These are phyloP conservation scores for Candida fluviatilis DNA, from an alignment of 805 yeast genomes.

Conservation along the genomic window DNA sequence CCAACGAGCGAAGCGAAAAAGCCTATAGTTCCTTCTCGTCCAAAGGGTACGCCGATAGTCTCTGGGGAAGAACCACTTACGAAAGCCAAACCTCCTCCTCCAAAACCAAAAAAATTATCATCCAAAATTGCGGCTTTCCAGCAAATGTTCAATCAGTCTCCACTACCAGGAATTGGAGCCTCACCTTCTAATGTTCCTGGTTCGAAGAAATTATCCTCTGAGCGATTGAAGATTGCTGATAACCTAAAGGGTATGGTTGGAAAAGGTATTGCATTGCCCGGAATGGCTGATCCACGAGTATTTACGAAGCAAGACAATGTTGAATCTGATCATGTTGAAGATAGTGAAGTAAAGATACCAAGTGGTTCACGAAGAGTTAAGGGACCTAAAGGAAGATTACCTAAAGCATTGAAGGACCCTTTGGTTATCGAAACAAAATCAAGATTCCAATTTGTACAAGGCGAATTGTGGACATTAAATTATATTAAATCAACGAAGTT, in stretches of 20 bases:
- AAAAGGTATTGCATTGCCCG: constrained; percentile 47
- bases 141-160: constrained; percentile 26
- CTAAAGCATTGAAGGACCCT: constrained; percentile 48
- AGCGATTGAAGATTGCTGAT: constrained; percentile 48
- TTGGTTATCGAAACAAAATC: constrained; percentile 30
- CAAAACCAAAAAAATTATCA: constrained; percentile 73
- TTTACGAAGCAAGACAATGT: constrained; percentile 7
- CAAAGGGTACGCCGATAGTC: constrained; percentile 1
- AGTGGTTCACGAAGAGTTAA: constrained; percentile 50
- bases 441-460: constrained; percentile 27
- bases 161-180: constrained; percentile 13
- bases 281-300: constrained; percentile 45
- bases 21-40: constrained; percentile 8
- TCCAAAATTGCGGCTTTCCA: constrained; percentile 80
- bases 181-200: constrained; percentile 3
- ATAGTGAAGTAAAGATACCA: constrained; percentile 6
- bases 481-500: constrained; percentile 3
- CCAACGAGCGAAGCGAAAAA: neutral
- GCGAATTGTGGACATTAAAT: constrained; percentile 32
- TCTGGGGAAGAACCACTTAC: neutral
- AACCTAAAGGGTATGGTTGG: constrained; percentile 58
- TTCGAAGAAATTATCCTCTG: constrained; percentile 26
- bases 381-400: constrained; percentile 75
- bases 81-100: constrained; percentile 45
- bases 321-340: constrained; percentile 10